Evolutionary conservation across 2,329 filamentous ascomycete species (phyloP), one percentile per base, ranked within the genome.

Genomic region (Byssoonygena ceratinophila): DNA sequence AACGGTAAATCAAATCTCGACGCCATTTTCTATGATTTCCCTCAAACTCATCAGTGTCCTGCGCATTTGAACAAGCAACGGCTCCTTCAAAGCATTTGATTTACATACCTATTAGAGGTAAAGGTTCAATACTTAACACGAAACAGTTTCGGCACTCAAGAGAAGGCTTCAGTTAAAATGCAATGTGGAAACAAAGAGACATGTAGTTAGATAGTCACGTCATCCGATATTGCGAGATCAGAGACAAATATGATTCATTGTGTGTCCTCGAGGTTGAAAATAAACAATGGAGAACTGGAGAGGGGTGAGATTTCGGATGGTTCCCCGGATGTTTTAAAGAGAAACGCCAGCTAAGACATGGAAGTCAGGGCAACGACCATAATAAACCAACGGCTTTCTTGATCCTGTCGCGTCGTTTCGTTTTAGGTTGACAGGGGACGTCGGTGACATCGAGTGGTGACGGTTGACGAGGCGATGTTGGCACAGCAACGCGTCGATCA

Each of bases 11-110:
- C 57, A 40, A 61, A 59, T 57, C 51, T 63, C 45, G 63, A 57
- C 51, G 66, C 61, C 67, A 70, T 70, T 54, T 57, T 64, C 52
- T 34, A 14, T 12, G 40, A n/a, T 23, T 34, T 25, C 6, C 2
- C 23, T 27, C 3, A 5, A 16, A 41, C 4, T 46, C 18, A 20
- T 37, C 14, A 31, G 27, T 20, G 36, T 52, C 29, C 11, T 20
- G 16, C 44, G 4, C 29, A 27, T 45, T 14, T 45, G 22, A 3
- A 29, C 25, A 36, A 31, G 14, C 3, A 31, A 9, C 8, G 8
- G 1, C 29, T 2, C 20, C 9, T 46, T 14, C 2, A n/a, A 23
- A 12, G 29, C 11, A 5, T 29, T n/a, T 46, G 29, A 16, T 25
- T 8, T 11, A 36, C 20, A 25, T 47, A 37, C 45, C 37, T 22